Evolutionary conservation across 2,329 filamentous ascomycete species (phyloP), one percentile per base, ranked within the genome.

Genomic region (Alternaria sp.): DNA sequence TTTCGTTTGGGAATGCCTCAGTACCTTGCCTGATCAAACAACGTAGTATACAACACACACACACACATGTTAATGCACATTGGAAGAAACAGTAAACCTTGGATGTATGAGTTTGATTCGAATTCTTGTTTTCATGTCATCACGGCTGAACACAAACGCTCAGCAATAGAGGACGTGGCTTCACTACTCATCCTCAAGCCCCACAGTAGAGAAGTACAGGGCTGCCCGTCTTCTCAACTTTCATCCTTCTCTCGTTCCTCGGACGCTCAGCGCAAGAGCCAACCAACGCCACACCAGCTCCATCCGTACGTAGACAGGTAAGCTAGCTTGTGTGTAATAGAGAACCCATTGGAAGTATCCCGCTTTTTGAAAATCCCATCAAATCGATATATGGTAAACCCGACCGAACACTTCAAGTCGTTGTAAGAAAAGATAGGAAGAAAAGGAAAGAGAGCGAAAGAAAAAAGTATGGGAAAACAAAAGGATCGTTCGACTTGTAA

Each of bases 331-430:
- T 23, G 34, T 50, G 34, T 41, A 41, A 40, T 23, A 31, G 29
- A 48, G 23, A 54, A 31, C 40, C 29, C 24, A 34, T 28, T 37
- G 51, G 7, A 34, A 28, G 26, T 46, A 53, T 42, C 29, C 44
- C 46, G 34, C 48, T 56, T 61, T 58, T 46, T 36, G 13, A 34
- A 50, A 54, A 51, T 26, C 31, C 44, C 29, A 54, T 40, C 23
- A 56, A 53, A 40, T 44, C n/a, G 13, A 54, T 28, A 24, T 48
- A 33, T 24, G n/a, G 44, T 46, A 49, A 29, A 28, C 13, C 40
- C 59, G 61, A 64, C 61, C 44, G 61, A 64, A 64, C 61, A 58
- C 61, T 64, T 62, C 59, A 62, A 62, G 56, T 62, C 62, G 56
- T 57, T 34, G 17, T 40, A 51, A 51, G 46, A 37, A 54, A 58